Evolutionary conservation across 768 basidiomycete species (phyloP), one percentile per base, ranked within the genome.

Genomic region (Suillus fuscotomentosus): DNA sequence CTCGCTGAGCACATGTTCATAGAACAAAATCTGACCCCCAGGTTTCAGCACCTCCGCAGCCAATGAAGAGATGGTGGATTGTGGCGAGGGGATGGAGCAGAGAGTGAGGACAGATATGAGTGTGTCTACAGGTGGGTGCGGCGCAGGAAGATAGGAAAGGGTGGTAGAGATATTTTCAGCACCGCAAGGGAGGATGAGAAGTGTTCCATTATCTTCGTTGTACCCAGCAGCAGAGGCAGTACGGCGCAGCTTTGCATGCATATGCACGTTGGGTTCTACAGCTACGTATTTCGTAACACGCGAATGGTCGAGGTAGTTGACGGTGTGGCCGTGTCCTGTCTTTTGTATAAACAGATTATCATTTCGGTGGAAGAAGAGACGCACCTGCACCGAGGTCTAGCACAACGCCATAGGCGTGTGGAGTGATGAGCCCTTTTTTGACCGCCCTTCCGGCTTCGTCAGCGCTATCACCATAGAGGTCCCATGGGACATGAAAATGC

Each of bases 381-480:
- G 61, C 63, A 87, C 89, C 89, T 69, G 89, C 88, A 3, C 89
- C 89, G 20, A 90, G 63, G 64, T 92, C 90, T 27, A 91, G 79
- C 0, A 91, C 86, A 3, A 84, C 77, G 1, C 90, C 90, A 9
- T 75, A 65, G 1, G 89, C 88, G 63, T 87, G 73, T 3, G 79
- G 77, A 2, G 82, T 81, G 57, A 91, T 82, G 56, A 91, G 80
- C 0, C 60, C 61, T 2, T 73, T 63, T 71, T 90, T 90, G 1
- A 78, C 68, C 0, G 73, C 67, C 9, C 75, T 76, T 0, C 72
- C 75, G 59, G 73, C 76, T 53, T 77, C 76, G 67, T 92, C 87
- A 0, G 81, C 74, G 1, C 77, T 79, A 20, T 78, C 60, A 4
- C 82, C 86, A 67, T 87, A 85, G 2, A 69, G 64, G 1, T 68